These are phyloP conservation scores for Harringtonia lauricola DNA, from an alignment of 2,329 filamentous ascomycete genomes.

Conservation along the genomic window DNA sequence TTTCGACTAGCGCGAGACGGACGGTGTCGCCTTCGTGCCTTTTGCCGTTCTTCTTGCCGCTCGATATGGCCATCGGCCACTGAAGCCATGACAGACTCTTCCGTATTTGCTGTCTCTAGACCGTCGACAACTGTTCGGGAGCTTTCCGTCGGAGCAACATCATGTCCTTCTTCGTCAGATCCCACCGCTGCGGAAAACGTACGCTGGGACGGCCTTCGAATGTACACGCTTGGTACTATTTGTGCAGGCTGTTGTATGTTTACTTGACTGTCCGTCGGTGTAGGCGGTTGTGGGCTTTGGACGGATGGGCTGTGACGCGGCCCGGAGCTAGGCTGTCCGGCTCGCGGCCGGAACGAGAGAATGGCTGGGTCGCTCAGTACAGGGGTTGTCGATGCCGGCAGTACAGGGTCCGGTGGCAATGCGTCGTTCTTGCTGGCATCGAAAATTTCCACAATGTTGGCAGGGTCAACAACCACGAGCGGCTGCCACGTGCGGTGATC, in stretches of 20 bases:
- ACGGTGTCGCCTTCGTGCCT: slow-evolving; percentile 14
- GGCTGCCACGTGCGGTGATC: slow-evolving; percentile 28
- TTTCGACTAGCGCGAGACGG: slow-evolving; percentile 19
- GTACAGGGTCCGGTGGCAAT: not conserved
- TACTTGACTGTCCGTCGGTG: not conserved
- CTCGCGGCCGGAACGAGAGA: slow-evolving; percentile 7
- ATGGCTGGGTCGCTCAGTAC: slow-evolving; percentile 11
- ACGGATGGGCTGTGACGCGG: not conserved
- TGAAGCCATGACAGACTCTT: too few relatives aligned
- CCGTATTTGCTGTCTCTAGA: too few relatives aligned
- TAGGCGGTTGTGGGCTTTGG: not conserved
- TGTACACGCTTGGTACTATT: not conserved
- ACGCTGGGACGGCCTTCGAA: slow-evolving; percentile 5
- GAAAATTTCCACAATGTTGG: slow-evolving; percentile 19
- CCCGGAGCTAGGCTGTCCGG: not conserved
- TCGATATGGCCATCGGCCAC: too few relatives aligned
- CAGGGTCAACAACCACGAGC: slow-evolving; percentile 32
- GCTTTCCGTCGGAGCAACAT: not conserved
- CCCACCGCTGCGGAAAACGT: not conserved
- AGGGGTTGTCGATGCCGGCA: slow-evolving; percentile 6
- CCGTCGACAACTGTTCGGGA: not conserved
- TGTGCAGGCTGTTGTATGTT: not conserved
- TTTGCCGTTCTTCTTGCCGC: not conserved
- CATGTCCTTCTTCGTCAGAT: not conserved
- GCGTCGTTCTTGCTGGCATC: slow-evolving; percentile 6